Evolutionary conservation across 2,329 filamentous ascomycete genomes (phyloP).

Genomic region (Stromatinia cepivora): DNA sequence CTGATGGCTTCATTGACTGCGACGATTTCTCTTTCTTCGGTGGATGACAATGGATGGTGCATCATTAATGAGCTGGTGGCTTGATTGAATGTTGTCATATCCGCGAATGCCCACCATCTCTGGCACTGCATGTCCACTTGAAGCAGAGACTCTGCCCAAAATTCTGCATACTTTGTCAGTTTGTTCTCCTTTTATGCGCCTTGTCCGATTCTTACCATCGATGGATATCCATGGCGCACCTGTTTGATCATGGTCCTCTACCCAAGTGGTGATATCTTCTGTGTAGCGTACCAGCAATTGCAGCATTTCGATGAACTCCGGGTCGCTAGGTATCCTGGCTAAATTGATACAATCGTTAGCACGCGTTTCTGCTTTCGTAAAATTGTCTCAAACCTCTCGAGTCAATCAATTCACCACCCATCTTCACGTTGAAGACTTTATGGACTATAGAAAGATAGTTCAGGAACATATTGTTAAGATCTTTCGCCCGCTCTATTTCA

Average conservation of each 20-base stretch:
- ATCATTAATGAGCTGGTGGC: not conserved
- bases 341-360: not conserved
- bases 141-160: not conserved
- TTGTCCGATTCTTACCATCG: not conserved
- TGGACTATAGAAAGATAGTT: constrained; percentile 15
- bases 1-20: not conserved
- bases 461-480: constrained; percentile 1
- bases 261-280: not conserved
- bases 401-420: constrained; percentile 7
- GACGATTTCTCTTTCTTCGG: not conserved
- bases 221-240: not conserved
- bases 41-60: not conserved
- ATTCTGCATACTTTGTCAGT: not conserved
- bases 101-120: constrained; percentile 12
- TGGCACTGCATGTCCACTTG: constrained; percentile 12
- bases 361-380: not conserved
- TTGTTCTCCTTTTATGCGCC: not conserved
- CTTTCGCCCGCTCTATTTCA: not conserved
- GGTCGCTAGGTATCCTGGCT: constrained; percentile 7
- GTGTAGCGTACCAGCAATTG: constrained; percentile 6
- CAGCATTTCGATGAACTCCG: constrained; percentile 14
- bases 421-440: constrained; percentile 1
- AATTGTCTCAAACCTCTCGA: not conserved
- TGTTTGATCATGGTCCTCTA: constrained; percentile 1
- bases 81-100: not conserved